phyloP scores from a whole-genome alignment of 169 alveolate genomes.

The Plasmodium chabaudi region DNA sequence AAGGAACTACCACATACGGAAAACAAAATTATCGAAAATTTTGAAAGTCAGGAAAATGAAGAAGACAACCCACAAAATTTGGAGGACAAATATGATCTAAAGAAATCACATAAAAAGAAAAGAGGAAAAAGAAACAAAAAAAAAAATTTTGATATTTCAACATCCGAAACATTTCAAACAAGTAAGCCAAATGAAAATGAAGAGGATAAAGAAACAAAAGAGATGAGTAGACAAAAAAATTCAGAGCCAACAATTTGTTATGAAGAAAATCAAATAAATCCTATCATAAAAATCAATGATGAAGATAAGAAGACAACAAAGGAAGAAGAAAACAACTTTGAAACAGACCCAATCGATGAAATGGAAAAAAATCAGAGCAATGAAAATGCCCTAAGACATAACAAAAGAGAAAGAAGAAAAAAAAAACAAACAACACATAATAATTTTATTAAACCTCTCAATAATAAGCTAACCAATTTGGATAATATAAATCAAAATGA shows the following conservation, averaged over 20 bases:
- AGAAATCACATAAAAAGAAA: slow-evolving; percentile 8
- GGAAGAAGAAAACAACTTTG: neutral
- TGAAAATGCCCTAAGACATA: neutral
- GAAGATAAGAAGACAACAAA: neutral
- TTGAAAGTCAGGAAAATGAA: neutral
- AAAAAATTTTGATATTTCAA: neutral
- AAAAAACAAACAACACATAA: neutral
- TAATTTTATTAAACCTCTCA: too few relatives aligned
- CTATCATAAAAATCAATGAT: neutral
- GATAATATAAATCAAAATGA: neutral
- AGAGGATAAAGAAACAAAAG: neutral
- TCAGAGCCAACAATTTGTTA: neutral
- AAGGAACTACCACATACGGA: neutral
- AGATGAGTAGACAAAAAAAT: slow-evolving; percentile 1
- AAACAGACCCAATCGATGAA: neutral
- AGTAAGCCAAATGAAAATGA: slow-evolving; percentile 2
- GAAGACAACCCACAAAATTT: neutral
- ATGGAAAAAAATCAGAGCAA: slow-evolving; percentile 3
- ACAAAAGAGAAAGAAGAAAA: neutral
- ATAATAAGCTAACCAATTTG: neutral
- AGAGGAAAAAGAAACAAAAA: slow-evolving; percentile 17
- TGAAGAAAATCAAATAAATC: neutral
- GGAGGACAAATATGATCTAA: neutral
- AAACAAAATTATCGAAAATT: neutral
- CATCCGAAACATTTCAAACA: slow-evolving; percentile 17